Conservation (phyloP, 495 filamentous ascomycete species). For the Chaetomidium leptoderma region DNA sequence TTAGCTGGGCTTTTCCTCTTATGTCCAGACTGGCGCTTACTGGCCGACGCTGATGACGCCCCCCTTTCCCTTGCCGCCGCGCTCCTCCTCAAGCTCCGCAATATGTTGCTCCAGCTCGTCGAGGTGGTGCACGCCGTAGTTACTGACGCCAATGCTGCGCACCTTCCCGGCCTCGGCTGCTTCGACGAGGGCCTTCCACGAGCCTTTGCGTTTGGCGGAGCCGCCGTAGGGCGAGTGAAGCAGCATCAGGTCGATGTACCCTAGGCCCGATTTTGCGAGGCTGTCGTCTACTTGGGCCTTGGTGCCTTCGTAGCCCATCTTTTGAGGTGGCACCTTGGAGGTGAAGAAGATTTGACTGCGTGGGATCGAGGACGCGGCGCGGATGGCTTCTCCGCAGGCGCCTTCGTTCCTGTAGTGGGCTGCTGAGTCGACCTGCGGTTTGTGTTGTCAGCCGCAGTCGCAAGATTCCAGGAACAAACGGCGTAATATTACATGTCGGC, state of each 20-base stretch:
- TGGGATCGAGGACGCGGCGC: slow-evolving; percentile 41
- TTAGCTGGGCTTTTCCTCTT: too few species aligned
- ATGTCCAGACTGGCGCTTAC: too few species aligned
- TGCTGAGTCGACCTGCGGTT: slow-evolving; percentile 62
- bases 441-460: background rate
- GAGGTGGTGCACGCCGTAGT: slow-evolving; percentile 66
- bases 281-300: slow-evolving; percentile 49
- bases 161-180: slow-evolving; percentile 61
- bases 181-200: slow-evolving; percentile 61
- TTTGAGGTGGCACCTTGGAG: slow-evolving; percentile 55
- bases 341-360: slow-evolving; percentile 69
- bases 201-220: slow-evolving; percentile 50
- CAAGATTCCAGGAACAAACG: background rate
- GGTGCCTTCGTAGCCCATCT: slow-evolving; percentile 45
- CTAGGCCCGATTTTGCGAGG: slow-evolving; percentile 49
- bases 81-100: slow-evolving; percentile 55
- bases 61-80: slow-evolving; percentile 59
- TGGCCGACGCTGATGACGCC: slow-evolving; percentile 79
- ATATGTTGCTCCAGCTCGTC: slow-evolving; percentile 74
- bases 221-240: slow-evolving; percentile 61
- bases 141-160: slow-evolving; percentile 60
- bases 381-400: slow-evolving; percentile 59
- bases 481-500: slow-evolving; percentile 55
- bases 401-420: slow-evolving; percentile 66
- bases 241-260: slow-evolving; percentile 63